phyloP scores from a whole-genome alignment of 768 basidiomycete species.

The Amanita phalloides region DNA sequence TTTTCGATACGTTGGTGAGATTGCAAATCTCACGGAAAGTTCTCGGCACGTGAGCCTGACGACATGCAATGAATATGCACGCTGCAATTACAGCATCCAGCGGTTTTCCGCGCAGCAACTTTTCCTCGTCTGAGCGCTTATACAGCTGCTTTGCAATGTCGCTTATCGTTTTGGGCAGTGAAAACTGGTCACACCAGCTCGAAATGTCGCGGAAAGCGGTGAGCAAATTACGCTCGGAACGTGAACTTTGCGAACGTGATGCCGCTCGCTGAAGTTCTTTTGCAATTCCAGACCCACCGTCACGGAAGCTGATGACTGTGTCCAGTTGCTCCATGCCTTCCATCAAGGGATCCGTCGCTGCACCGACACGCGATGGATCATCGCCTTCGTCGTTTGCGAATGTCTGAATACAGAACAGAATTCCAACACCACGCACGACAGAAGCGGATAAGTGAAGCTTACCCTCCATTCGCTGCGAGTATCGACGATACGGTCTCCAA shows the following conservation, averaged over 20 bases:
- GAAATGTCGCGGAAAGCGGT: conserved; percentile 87
- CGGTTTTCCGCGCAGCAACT: conserved; percentile 83
- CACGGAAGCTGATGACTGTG: conserved; percentile 91
- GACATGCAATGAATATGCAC: conserved; percentile 95
- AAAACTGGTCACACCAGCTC: conserved; percentile 93
- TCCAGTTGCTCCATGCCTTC: conserved; percentile 93
- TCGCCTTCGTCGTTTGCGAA: conserved; percentile 99
- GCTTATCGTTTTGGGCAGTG: conserved; percentile 85
- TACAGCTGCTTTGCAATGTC: conserved; percentile 96
- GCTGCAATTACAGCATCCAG: conserved; percentile 92
- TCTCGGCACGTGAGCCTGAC: conserved; percentile 90
- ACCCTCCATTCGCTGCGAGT: conserved; percentile 97
- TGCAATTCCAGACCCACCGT: conserved; percentile 89
- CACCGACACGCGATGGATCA: conserved; percentile 99
- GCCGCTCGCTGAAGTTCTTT: conserved; percentile 90
- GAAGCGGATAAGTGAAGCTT: conserved; percentile 27
- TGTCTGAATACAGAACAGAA: conserved; percentile 40
- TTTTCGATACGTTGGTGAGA: conserved; percentile 89
- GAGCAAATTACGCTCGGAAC: conserved; percentile 77
- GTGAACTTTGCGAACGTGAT: conserved; percentile 65
- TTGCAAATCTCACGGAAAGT: conserved; percentile 96
- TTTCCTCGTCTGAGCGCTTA: conserved; percentile 95
- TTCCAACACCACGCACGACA: not conserved
- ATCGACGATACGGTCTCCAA: conserved; percentile 95
- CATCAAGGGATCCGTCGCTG: conserved; percentile 84